These are phyloP conservation scores for Starmerella asiatica DNA, from an alignment of 805 yeast species.

Conservation along the genomic window DNA sequence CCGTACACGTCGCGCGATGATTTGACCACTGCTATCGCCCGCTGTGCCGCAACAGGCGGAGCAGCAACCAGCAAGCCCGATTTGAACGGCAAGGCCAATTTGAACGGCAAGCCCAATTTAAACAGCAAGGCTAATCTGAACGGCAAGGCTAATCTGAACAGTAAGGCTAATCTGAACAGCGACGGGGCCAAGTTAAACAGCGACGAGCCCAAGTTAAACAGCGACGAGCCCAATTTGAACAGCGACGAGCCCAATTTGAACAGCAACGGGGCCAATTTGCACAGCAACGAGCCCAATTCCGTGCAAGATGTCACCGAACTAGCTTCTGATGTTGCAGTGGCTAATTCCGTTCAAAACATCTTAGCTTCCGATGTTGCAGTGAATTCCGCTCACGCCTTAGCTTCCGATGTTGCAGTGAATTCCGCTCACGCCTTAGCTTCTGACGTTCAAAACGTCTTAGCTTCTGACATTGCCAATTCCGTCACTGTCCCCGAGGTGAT, in stretches of 20 bases:
- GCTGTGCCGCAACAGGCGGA: neutral
- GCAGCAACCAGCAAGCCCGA: neutral
- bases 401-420: conserved; percentile 26
- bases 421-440: conserved; percentile 25
- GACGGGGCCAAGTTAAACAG: neutral
- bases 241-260: neutral
- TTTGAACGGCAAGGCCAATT: neutral
- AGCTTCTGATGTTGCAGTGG: too few species aligned
- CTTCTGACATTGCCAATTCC: conserved; percentile 16
- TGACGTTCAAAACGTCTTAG: conserved; percentile 13
- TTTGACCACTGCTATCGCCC: conserved; percentile 48
- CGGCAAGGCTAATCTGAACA: neutral
- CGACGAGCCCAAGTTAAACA: neutral
- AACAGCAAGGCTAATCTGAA: neutral
- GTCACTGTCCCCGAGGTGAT: conserved; percentile 22
- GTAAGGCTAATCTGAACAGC: neutral
- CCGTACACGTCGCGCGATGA: conserved; percentile 93
- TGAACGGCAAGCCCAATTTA: neutral
- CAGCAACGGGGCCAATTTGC: neutral
- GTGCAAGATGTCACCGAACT: neutral
- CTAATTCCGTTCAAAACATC: too few species aligned
- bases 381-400: neutral
- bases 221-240: neutral
- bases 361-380: conserved; percentile 28
- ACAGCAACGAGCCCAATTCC: neutral